Base-by-base conservation (phyloP, 805 yeast genomes). In the Metschnikowia picachoensis region DNA sequence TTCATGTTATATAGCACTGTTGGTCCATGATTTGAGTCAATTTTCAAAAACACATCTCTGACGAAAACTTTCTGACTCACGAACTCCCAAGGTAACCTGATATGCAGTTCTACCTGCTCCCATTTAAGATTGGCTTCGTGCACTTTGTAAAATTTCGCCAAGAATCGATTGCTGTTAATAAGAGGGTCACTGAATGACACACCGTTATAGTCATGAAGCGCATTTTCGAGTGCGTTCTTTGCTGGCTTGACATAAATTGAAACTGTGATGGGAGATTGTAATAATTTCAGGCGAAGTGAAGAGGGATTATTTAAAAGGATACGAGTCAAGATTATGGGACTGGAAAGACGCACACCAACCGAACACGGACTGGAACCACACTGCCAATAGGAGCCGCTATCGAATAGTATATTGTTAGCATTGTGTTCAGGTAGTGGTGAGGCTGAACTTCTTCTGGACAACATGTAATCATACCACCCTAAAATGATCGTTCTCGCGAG, bases 401-500 rank as follows among this genome's bases (percentile, higher is more conserved):
- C 73, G 6, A 65, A 48, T 16, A 72, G 51, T 3, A 62, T 57
- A 44, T 66, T 69, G 51, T 71, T 72, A 11, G 76, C 77, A 51
- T 72, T 69, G 42, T 43, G 64, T 40, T 64, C 60, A 64, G 66
- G 52, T 25, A 56, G 42, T 8, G 51, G 46, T 1, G 64, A 58
- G 3, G 62, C 54, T n/a, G 53, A 58, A 17, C 56, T 50, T 8
- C 60, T 58, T 45, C 50, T 57, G 13, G 60, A 48, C 17, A 43
- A 47, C 15, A 68, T 49, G 50, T 61, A 68, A 49, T 70, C 72
- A 47, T 62, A 70, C 76, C 75, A 71, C 0, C 77, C 76, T 27
- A 66, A 50, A 14, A 69, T 59, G 4, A 68, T 12, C 37, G 57
- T 64, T 3, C 73, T 49, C 4, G 48, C 36, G 1, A 66, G 37